Conservation (phyloP, 306 rosid genomes). For the Fragaria ananassa region DNA sequence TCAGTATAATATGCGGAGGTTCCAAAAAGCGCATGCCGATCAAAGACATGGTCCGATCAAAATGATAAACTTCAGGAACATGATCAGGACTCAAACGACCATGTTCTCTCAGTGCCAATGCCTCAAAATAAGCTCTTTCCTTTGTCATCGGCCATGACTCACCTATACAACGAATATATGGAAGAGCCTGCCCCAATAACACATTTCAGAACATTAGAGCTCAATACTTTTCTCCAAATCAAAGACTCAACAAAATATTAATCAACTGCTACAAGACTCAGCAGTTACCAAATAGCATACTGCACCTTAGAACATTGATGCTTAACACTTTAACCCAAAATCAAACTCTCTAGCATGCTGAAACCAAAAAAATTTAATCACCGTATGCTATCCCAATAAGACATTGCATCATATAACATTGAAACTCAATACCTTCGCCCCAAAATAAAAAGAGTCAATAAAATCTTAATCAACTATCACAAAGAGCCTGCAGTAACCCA, state of each 20-base stretch:
- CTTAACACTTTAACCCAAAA: neutral
- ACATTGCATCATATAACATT: too few relatives aligned
- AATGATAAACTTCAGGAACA: constrained; percentile 80
- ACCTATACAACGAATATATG: constrained; percentile 79
- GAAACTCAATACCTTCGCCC: neutral
- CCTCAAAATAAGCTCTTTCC: constrained; percentile 90
- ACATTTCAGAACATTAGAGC: neutral
- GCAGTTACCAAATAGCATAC: neutral
- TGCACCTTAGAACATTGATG: neutral
- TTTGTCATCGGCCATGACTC: constrained; percentile 96
- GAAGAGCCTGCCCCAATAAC: constrained; percentile 57
- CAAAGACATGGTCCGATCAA: constrained; percentile 79
- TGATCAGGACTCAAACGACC: constrained; percentile 47
- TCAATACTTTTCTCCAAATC: neutral
- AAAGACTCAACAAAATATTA: neutral
- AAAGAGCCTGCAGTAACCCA: neutral
- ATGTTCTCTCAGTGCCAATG: constrained; percentile 46
- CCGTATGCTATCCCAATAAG: neutral
- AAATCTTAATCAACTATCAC: neutral
- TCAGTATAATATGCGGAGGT: constrained; percentile 83
- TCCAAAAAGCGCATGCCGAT: constrained; percentile 87
- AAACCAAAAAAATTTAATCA: neutral
- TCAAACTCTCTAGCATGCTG: neutral
- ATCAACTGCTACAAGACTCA: neutral
- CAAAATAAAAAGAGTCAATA: neutral